Conservation (phyloP, 2,329 filamentous ascomycete species). For the Stagonosporopsis chrysanthemi region DNA sequence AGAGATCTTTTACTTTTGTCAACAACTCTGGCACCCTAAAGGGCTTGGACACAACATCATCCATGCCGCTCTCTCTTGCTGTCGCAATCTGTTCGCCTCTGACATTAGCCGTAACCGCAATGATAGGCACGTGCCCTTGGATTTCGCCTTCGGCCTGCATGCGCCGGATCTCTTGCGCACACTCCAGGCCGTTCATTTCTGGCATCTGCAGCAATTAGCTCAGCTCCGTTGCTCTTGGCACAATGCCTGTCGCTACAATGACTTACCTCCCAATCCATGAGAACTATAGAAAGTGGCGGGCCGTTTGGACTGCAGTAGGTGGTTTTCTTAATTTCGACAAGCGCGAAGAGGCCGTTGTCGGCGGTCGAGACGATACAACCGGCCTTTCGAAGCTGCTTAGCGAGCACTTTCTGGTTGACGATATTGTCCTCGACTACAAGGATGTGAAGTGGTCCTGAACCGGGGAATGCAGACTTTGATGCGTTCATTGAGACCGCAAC, state of each 20-base stretch:
- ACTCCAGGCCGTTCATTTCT: slow-evolving; percentile 49
- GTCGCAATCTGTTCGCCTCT: slow-evolving; percentile 42
- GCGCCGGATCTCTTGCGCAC: slow-evolving; percentile 42
- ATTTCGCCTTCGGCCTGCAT: slow-evolving; percentile 35
- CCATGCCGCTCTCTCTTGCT: slow-evolving; percentile 46
- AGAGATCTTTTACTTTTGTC: slow-evolving; percentile 33
- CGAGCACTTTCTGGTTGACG: slow-evolving; percentile 47
- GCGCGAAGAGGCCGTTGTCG: slow-evolving; percentile 44
- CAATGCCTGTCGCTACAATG: no score
- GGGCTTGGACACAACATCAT: slow-evolving; percentile 47
- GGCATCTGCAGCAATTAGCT: slow-evolving; percentile 37
- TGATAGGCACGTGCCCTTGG: slow-evolving; percentile 41
- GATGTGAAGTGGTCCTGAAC: slow-evolving; percentile 29
- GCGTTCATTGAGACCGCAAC: background rate
- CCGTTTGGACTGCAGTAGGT: slow-evolving; percentile 20
- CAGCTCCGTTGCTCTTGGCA: background rate
- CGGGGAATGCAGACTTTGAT: background rate
- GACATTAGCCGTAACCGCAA: slow-evolving; percentile 50
- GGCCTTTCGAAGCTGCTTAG: slow-evolving; percentile 42
- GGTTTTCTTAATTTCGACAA: slow-evolving; percentile 35
- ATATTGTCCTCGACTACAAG: slow-evolving; percentile 50
- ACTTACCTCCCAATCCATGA: slow-evolving; percentile 45
- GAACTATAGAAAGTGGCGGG: slow-evolving; percentile 39
- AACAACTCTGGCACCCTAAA: slow-evolving; percentile 45
- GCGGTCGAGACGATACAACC: slow-evolving; percentile 42